Evolutionary conservation across 768 basidiomycete species (phyloP).

Genomic region (Melanogaster broomeanus): DNA sequence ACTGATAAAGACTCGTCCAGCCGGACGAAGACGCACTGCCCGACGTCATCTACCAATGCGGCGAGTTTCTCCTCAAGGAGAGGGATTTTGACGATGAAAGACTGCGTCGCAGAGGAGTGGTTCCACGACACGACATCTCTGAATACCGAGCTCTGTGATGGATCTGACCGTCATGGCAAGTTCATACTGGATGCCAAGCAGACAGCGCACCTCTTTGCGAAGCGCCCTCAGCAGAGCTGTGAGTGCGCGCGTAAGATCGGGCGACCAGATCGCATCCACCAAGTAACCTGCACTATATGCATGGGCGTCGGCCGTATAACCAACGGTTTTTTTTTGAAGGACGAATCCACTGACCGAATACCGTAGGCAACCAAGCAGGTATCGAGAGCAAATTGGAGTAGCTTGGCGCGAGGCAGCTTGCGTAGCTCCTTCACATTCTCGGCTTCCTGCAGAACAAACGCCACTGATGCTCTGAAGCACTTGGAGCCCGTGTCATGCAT

Average conservation of each 20-base stretch:
- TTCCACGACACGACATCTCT: conserved; percentile 43
- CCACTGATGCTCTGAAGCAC: conserved; percentile 17
- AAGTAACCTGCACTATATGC: conserved; percentile 43
- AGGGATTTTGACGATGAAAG: conserved; percentile 52
- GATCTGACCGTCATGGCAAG: not conserved
- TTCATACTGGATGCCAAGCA: not conserved
- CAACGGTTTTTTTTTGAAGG: too few relatives aligned
- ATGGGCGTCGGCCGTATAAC: not conserved
- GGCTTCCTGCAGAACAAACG: conserved; percentile 18
- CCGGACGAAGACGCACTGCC: conserved; percentile 17
- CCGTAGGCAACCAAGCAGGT: conserved; percentile 42
- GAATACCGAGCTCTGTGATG: conserved; percentile 34
- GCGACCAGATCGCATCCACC: conserved; percentile 46
- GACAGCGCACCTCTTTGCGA: conserved; percentile 37
- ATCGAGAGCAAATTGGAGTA: conserved; percentile 39
- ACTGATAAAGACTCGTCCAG: conserved; percentile 16
- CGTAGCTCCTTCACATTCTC: conserved; percentile 6
- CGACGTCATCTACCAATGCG: not conserved
- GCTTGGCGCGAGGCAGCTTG: conserved; percentile 9
- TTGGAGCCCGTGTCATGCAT: conserved; percentile 8
- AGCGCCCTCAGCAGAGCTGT: conserved; percentile 39
- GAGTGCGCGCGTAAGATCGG: conserved; percentile 35
- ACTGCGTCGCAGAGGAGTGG: conserved; percentile 49
- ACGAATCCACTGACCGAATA: conserved; percentile 40
- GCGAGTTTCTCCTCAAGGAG: conserved; percentile 14